Conservation (phyloP, 1,284 basidiomycete species). For the Testicularia cyperi region DNA sequence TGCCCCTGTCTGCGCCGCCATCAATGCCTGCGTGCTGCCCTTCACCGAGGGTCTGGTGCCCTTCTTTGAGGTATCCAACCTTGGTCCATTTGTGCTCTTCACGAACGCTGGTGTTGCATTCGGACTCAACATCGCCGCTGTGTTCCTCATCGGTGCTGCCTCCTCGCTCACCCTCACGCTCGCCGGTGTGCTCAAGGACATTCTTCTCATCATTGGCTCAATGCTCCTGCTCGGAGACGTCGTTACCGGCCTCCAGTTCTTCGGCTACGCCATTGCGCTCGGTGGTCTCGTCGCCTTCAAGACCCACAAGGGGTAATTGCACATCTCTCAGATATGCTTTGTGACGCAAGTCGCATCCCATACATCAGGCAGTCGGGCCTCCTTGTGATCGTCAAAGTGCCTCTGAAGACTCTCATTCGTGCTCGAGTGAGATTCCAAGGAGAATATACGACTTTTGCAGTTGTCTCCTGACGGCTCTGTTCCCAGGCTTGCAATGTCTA, state of each 20-base stretch:
- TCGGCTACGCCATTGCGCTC: slow-evolving; percentile 85
- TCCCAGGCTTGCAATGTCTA: too few relatives aligned
- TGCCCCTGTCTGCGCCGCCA: slow-evolving; percentile 73
- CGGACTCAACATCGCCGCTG: slow-evolving; percentile 86
- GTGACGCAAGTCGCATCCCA: too few relatives aligned
- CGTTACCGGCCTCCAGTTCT: slow-evolving; percentile 80
- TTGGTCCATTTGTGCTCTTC: slow-evolving; percentile 77
- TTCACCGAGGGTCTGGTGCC: slow-evolving; percentile 88
- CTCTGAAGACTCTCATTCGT: too few relatives aligned
- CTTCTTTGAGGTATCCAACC: slow-evolving; percentile 72
- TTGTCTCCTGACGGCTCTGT: too few relatives aligned
- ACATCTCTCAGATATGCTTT: neutral
- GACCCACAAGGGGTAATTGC: slow-evolving; percentile 68
- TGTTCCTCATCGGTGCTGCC: slow-evolving; percentile 87
- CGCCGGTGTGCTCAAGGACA: slow-evolving; percentile 91
- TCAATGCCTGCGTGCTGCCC: slow-evolving; percentile 81
- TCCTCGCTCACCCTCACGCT: slow-evolving; percentile 86
- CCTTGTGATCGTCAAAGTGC: too few relatives aligned
- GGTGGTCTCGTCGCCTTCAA: slow-evolving; percentile 78
- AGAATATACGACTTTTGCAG: too few relatives aligned
- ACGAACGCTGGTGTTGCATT: slow-evolving; percentile 87
- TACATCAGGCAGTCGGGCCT: too few relatives aligned
- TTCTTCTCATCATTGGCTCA: slow-evolving; percentile 85
- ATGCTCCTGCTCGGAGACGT: slow-evolving; percentile 78
- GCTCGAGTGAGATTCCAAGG: too few relatives aligned